These are phyloP conservation scores for Talaromyces sp. DNA, from an alignment of 2,329 filamentous ascomycete genomes.

Conservation along the genomic window DNA sequence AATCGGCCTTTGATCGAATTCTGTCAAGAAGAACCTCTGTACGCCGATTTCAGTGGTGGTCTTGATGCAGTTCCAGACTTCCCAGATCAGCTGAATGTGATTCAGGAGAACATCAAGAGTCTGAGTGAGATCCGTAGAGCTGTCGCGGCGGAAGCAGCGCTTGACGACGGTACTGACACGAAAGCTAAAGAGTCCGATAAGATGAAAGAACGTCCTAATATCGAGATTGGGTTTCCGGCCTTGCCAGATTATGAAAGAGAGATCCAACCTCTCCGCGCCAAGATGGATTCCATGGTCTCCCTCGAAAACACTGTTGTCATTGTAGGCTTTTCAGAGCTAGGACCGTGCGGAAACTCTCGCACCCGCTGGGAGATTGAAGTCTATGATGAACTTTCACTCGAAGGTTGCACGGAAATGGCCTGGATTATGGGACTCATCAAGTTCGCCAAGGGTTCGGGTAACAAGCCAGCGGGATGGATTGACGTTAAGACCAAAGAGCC, in stretches of 20 bases:
- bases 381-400: constrained; percentile 89
- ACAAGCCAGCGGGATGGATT: constrained; percentile 69
- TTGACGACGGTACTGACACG: not conserved
- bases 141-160: not conserved
- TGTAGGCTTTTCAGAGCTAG: constrained; percentile 88
- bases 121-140: not conserved
- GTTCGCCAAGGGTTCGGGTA: constrained; percentile 84
- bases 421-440: constrained; percentile 99
- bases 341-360: constrained; percentile 96
- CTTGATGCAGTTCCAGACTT: constrained; percentile 95
- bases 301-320: constrained; percentile 96
- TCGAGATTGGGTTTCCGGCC: constrained; percentile 92
- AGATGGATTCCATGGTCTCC: constrained; percentile 95
- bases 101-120: not conserved
- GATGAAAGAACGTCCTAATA: constrained; percentile 28
- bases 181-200: not conserved
- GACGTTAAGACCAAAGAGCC: constrained; percentile 90
- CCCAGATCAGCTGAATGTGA: constrained; percentile 55
- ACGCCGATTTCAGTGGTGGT: constrained; percentile 94
- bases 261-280: constrained; percentile 80
- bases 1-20: constrained; percentile 87
- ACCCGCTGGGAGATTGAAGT: constrained; percentile 99
- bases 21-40: constrained; percentile 92
- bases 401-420: constrained; percentile 98
- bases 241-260: constrained; percentile 89